Conservation (phyloP, 352 stramenopile species). For the Globisporangium parvum region DNA sequence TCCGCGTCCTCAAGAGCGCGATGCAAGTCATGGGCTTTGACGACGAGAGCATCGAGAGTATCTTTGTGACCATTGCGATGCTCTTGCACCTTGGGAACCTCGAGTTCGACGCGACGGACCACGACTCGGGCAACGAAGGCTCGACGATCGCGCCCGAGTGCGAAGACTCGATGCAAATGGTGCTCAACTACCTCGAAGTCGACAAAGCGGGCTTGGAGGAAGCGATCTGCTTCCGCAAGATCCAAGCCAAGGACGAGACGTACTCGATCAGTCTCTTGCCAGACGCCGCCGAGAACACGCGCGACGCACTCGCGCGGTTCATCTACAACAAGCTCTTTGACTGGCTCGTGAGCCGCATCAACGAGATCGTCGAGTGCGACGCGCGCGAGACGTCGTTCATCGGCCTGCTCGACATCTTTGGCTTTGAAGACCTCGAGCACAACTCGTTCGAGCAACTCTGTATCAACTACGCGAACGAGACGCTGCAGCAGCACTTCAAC, state of each 20-base stretch:
- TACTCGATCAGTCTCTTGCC: conserved; percentile 74
- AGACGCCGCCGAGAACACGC: conserved; percentile 80
- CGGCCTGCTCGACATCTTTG: conserved; percentile 84
- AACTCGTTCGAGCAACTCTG: conserved; percentile 96
- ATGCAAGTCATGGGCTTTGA: conserved; percentile 87
- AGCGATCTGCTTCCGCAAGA: conserved; percentile 88
- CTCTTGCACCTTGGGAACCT: conserved; percentile 96
- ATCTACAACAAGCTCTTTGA: conserved; percentile 95
- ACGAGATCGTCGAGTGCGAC: conserved; percentile 70
- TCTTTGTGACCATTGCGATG: conserved; percentile 89
- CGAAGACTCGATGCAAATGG: conserved; percentile 60
- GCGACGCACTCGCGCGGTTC: conserved; percentile 93
- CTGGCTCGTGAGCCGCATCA: conserved; percentile 85
- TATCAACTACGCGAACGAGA: conserved; percentile 94
- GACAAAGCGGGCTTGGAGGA: conserved; percentile 81
- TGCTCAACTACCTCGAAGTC: conserved; percentile 88
- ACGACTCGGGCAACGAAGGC: conserved; percentile 59
- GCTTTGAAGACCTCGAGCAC: conserved; percentile 79
- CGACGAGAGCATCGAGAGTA: conserved; percentile 82
- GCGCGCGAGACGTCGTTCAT: conserved; percentile 56
- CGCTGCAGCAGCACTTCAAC: conserved; percentile 92
- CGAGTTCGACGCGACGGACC: conserved; percentile 71
- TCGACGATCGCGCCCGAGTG: conserved; percentile 50
- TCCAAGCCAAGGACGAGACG: conserved; percentile 91
- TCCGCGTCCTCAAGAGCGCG: conserved; percentile 62